Evolutionary conservation across 1,284 basidiomycete species (phyloP).

Genomic region (Cystobasidium pallidum): DNA sequence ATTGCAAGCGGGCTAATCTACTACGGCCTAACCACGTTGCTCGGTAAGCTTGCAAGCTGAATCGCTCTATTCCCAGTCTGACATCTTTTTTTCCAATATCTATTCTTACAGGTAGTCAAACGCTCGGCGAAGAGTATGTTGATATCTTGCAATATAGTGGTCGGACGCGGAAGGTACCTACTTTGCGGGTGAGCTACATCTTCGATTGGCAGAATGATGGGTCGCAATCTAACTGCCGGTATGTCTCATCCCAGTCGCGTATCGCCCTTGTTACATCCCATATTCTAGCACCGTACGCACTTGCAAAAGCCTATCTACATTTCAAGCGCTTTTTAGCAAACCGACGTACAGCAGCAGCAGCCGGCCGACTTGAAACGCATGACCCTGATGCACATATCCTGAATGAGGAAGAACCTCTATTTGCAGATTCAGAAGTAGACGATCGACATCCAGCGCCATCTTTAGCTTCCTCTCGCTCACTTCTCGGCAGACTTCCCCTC

Average conservation of each 20-base stretch:
- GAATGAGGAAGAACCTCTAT: conserved; percentile 29
- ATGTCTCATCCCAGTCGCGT: conserved; percentile 47
- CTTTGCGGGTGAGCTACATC: conserved; percentile 47
- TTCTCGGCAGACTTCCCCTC: conserved; percentile 21
- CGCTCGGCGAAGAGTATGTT: conserved; percentile 59
- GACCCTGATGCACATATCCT: conserved; percentile 12
- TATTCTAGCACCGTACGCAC: conserved; percentile 54
- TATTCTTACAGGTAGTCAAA: conserved; percentile 55
- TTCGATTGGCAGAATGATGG: not conserved
- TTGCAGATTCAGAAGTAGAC: conserved; percentile 32
- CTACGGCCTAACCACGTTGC: conserved; percentile 55
- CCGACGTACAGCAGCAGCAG: not conserved
- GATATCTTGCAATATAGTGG: conserved; percentile 55
- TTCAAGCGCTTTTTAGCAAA: conserved; percentile 21
- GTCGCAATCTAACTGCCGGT: too few relatives aligned
- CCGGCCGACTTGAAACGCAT: not conserved
- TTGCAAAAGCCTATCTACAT: conserved; percentile 48
- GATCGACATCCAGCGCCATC: conserved; percentile 4
- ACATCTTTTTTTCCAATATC: not conserved
- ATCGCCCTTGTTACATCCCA: conserved; percentile 54
- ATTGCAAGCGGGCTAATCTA: conserved; percentile 55
- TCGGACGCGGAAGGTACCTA: conserved; percentile 52
- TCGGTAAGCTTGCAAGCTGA: conserved; percentile 43
- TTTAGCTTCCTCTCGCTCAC: conserved; percentile 17
- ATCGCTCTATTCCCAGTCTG: not conserved